A percentile compares a stretch with the other conserved stretches of the same genome.
phyloP scores from a whole-genome alignment of 2,329 filamentous ascomycete genomes.

The Aspergillus sp. region DNA sequence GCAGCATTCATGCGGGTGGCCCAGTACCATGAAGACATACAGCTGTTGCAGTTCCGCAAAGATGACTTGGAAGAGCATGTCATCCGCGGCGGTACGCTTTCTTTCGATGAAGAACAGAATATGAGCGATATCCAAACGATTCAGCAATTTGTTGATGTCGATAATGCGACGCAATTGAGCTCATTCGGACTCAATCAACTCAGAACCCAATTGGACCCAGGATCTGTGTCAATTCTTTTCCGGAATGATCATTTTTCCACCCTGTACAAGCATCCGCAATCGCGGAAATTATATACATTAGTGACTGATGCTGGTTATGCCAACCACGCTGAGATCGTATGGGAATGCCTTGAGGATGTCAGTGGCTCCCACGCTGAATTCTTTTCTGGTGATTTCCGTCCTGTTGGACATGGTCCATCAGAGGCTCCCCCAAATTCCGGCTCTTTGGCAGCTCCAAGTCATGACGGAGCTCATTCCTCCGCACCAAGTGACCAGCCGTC shows the following conservation, averaged over 20 bases:
- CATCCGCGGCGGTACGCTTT: constrained; percentile 51
- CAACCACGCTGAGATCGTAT: constrained; percentile 81
- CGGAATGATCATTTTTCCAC: constrained; percentile 97
- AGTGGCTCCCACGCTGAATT: constrained; percentile 76
- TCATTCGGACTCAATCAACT: constrained; percentile 70
- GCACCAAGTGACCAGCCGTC: constrained; percentile 12
- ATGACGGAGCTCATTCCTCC: constrained; percentile 5
- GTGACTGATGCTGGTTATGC: constrained; percentile 92
- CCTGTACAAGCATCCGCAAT: constrained; percentile 76
- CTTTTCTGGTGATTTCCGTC: constrained; percentile 80
- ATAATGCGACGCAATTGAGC: constrained; percentile 81
- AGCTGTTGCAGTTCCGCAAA: constrained; percentile 78
- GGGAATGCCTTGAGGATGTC: constrained; percentile 87
- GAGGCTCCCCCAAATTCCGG: constrained; percentile 21
- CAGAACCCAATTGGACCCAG: constrained; percentile 60
- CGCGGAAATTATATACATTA: constrained; percentile 65
- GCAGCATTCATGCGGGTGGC: constrained; percentile 65
- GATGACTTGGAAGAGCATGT: constrained; percentile 82
- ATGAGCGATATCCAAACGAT: constrained; percentile 80
- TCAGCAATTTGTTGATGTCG: constrained; percentile 64
- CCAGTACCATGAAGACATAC: constrained; percentile 81
- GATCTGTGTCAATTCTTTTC: constrained; percentile 83
- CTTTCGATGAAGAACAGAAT: constrained; percentile 63
- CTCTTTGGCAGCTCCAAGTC: constrained; percentile 18
- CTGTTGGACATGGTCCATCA: constrained; percentile 56